Evolutionary conservation across 1,284 basidiomycete species (phyloP), one percentile per base, ranked within the genome.

Genomic region (Melampsora americana): DNA sequence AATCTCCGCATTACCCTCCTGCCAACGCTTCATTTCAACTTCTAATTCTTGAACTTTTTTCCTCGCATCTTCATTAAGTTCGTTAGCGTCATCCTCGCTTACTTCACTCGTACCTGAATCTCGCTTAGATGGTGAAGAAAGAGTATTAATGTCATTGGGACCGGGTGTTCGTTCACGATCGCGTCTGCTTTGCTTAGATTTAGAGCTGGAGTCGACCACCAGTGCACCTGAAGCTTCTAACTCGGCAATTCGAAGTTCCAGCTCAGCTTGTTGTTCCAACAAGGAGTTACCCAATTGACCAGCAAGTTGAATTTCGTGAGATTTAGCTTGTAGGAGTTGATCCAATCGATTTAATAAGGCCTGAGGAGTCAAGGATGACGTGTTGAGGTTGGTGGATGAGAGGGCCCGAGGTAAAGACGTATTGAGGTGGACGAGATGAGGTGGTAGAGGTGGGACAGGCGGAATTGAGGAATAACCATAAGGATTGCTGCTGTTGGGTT

Each of bases 271-370:
- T 85, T 96, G 94, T 32, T 89, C 88, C 78, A 95, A 88, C 79
- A 97, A 88, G 83, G 91, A 90, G 84, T 95, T 92, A 68, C 94
- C 93, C 82, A 96, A 89, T 75, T 89, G 90, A 59, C 91, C 93
- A 7, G 92, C 92, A 79, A 92, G 90, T 79, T 92, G 89, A 60
- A 95, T 89, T 83, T 96, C 92, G 81, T 89, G 88, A 82, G 93
- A 90, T 85, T 96, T 96, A 83, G 86, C 87, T 84, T 93, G 91
- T 78, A 96, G 87, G 77, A 95, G 88, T 75, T 85, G 85, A 80
- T 93, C 90, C 23, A 95, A 88, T 78, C 91, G 87, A 78, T 82
- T 61, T 18, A 79, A 61, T 5, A 75, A 28, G 14, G 69, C 66
- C 46, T 78, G 74, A n/a, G 74, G 77, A 35, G 78, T 59, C 16